These are phyloP conservation scores for Bonia amplexicaulis DNA, from an alignment of 176 grass and related monocot genomes.

Conservation along the genomic window DNA sequence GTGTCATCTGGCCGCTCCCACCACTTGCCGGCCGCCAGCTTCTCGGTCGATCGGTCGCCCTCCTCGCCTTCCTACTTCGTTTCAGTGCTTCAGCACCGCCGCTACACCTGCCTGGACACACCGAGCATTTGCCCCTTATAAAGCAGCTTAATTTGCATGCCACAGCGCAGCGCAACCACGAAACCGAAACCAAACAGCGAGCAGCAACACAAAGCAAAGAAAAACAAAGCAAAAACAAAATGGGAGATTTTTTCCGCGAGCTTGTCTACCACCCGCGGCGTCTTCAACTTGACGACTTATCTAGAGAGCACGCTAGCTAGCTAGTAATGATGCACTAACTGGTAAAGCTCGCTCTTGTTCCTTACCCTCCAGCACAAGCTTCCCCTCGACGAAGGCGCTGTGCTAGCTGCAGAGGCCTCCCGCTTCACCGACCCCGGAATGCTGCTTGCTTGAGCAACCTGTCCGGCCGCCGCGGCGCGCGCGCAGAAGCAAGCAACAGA, in stretches of 20 bases:
- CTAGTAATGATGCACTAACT: constrained; percentile 11
- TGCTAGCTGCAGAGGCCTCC: not conserved
- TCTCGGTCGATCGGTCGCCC: constrained; percentile 31
- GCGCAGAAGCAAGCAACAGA: not conserved
- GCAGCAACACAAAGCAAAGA: not conserved
- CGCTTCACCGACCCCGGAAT: not conserved
- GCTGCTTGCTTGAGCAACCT: not conserved
- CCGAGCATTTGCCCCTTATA: not conserved
- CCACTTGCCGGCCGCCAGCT: constrained; percentile 98
- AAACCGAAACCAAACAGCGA: not conserved
- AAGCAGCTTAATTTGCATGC: constrained; percentile 42
- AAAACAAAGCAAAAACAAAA: not conserved
- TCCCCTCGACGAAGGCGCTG: not conserved
- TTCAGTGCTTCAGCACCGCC: not conserved
- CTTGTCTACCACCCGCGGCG: not conserved
- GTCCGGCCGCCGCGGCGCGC: not conserved
- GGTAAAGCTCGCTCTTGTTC: constrained; percentile 6
- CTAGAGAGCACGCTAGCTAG: not conserved
- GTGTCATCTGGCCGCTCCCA: constrained; percentile 84
- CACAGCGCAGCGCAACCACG: constrained; percentile 8
- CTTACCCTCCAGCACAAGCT: constrained; percentile 48
- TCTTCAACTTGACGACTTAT: constrained; percentile 19
- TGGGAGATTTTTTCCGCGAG: constrained; percentile 4
- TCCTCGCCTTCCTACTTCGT: not conserved
- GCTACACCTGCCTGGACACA: not conserved